Evolutionary conservation across 2,329 filamentous ascomycete genomes (phyloP).

Genomic region (Atkinsonella texensis): DNA sequence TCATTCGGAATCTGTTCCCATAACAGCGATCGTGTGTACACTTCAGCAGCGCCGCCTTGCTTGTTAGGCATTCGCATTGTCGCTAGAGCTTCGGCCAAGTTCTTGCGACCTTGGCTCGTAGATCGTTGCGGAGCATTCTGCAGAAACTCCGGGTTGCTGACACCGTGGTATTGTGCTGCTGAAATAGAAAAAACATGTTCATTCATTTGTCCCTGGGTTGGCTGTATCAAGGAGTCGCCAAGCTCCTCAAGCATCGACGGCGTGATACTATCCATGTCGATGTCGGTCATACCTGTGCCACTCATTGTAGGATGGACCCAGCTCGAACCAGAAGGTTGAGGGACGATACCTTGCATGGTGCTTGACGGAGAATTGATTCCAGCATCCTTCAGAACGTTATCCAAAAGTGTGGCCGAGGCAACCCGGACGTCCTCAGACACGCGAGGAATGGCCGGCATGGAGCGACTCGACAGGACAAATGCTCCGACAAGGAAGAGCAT

Average conservation of each 20-base stretch:
- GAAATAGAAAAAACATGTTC: conserved; percentile 83
- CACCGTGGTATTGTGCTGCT: conserved; percentile 75
- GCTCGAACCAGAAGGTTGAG: conserved; percentile 38
- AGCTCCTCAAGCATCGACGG: conserved; percentile 54
- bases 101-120: conserved; percentile 54
- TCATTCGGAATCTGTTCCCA: conserved; percentile 91
- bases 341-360: conserved; percentile 32
- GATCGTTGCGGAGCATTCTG: conserved; percentile 41
- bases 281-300: conserved; percentile 32
- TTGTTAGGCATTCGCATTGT: conserved; percentile 63
- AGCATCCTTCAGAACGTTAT: conserved; percentile 73
- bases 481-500: conserved; percentile 96
- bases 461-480: conserved; percentile 82
- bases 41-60: conserved; percentile 61
- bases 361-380: conserved; percentile 40
- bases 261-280: conserved; percentile 26
- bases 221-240: conserved; percentile 56
- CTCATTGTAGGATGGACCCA: conserved; percentile 31
- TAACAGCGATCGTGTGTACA: conserved; percentile 83
- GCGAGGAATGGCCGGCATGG: conserved; percentile 58
- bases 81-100: conserved; percentile 68
- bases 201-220: conserved; percentile 73
- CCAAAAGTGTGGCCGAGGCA: conserved; percentile 64
- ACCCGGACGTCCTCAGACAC: conserved; percentile 72
- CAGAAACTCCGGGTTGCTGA: conserved; percentile 55